phyloP scores from a whole-genome alignment of 2,329 filamentous ascomycete species.

The Blastomyces percursus region DNA sequence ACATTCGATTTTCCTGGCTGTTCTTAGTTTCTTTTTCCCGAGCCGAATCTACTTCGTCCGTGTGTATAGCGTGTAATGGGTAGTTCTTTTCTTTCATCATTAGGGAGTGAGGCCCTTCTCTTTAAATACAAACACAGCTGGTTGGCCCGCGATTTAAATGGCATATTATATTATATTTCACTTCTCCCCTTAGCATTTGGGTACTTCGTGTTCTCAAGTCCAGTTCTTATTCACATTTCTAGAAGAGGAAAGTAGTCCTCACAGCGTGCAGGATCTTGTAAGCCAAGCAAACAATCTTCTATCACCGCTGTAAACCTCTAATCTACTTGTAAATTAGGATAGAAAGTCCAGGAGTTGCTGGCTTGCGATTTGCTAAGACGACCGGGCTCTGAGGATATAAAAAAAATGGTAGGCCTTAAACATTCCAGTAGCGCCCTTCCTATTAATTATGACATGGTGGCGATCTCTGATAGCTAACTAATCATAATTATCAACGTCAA shows the following conservation, averaged over 20 bases:
- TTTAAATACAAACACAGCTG: slow-evolving; percentile 1
- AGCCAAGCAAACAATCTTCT: neutral
- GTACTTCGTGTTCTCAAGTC: too few relatives aligned
- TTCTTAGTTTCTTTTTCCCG: neutral
- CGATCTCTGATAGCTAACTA: neutral
- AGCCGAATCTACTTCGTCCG: neutral
- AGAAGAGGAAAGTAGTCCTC: neutral
- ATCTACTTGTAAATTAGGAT: neutral
- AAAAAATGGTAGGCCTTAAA: neutral
- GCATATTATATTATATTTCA: neutral
- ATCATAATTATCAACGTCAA: too few relatives aligned
- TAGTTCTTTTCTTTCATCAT: neutral
- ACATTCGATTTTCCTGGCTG: neutral
- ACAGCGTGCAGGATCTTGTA: neutral
- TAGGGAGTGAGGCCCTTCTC: neutral
- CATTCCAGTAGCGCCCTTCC: neutral
- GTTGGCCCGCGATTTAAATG: slow-evolving; percentile 2
- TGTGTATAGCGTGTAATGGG: slow-evolving; percentile 5
- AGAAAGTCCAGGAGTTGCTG: neutral
- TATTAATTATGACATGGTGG: neutral
- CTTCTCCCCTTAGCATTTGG: neutral
- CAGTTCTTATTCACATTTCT: too few relatives aligned
- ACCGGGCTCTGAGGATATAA: neutral
- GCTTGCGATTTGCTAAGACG: neutral
- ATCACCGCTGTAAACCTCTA: neutral